These are phyloP conservation scores for Hsuehochloa calcarea DNA, from an alignment of 176 grass and related monocot species.

Conservation along the genomic window DNA sequence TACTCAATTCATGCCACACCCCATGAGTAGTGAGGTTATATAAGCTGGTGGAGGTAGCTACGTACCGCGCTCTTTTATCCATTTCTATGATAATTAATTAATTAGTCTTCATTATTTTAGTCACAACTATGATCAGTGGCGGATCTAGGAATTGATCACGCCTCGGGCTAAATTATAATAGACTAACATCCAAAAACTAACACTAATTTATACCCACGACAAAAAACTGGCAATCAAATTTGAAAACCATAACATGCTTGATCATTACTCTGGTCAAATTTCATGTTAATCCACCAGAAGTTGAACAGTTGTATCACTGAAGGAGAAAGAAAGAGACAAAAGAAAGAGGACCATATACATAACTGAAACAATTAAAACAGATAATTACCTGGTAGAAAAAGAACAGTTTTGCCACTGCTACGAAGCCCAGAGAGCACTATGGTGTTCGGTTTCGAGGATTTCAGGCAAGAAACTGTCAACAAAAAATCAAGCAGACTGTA, in stretches of 20 bases:
- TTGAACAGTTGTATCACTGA: not conserved
- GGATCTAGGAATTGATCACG: no score
- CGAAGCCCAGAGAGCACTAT: constrained; percentile 71
- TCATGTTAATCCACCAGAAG: constrained; percentile 1
- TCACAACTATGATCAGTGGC: no score
- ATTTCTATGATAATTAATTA: no score
- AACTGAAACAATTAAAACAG: not conserved
- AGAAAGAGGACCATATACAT: not conserved
- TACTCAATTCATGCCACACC: no score
- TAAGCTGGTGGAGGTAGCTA: no score
- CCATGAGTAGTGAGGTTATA: no score
- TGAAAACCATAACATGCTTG: not conserved
- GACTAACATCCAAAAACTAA: no score
- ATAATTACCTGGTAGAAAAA: constrained; percentile 81
- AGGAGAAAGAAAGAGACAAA: not conserved
- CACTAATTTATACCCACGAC: no score
- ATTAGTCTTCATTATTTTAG: no score
- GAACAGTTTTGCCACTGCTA: constrained; percentile 84
- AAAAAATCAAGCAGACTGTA: not conserved
- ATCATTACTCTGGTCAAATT: not conserved
- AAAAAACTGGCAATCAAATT: not conserved
- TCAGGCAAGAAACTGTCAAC: constrained; percentile 58
- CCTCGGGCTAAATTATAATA: no score
- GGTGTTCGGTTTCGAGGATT: constrained; percentile 69
- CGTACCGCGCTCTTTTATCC: no score